Evolutionary conservation across 306 rosid species (phyloP).

Genomic region (Vigna radiata): DNA sequence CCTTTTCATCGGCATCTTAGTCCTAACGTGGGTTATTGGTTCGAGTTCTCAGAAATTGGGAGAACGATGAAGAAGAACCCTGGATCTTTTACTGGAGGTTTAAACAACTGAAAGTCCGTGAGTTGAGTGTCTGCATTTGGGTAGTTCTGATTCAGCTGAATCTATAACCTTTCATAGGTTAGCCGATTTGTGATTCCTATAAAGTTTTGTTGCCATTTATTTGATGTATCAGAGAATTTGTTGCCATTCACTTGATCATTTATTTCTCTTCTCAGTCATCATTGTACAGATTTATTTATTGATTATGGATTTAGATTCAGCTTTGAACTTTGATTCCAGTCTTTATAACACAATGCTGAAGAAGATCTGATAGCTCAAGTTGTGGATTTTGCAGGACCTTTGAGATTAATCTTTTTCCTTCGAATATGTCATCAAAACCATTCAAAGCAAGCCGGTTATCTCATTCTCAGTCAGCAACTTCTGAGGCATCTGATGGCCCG

Average conservation of each 20-base stretch:
- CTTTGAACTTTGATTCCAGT: constrained; percentile 17
- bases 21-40: background rate
- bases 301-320: constrained; percentile 21
- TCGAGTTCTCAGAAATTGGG: constrained; percentile 33
- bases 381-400: constrained; percentile 50
- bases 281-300: background rate
- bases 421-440: constrained; percentile 69
- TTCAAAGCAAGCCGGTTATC: constrained; percentile 67
- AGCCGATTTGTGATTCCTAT: constrained; percentile 11
- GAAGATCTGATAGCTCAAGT: constrained; percentile 38
- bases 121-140: constrained; percentile 40
- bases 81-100: constrained; percentile 36
- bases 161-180: constrained; percentile 8
- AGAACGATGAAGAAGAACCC: constrained; percentile 2
- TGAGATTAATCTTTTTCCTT: constrained; percentile 23
- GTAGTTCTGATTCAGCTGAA: constrained; percentile 35
- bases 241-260: constrained; percentile 10
- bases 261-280: background rate
- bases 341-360: constrained; percentile 24
- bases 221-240: background rate
- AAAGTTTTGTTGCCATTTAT: background rate
- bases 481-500: constrained; percentile 65
- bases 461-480: constrained; percentile 66
- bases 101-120: constrained; percentile 5
- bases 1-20: background rate